These are phyloP conservation scores for Phyllosticta paracitricarpa DNA, from an alignment of 2,329 filamentous ascomycete genomes.

Conservation along the genomic window DNA sequence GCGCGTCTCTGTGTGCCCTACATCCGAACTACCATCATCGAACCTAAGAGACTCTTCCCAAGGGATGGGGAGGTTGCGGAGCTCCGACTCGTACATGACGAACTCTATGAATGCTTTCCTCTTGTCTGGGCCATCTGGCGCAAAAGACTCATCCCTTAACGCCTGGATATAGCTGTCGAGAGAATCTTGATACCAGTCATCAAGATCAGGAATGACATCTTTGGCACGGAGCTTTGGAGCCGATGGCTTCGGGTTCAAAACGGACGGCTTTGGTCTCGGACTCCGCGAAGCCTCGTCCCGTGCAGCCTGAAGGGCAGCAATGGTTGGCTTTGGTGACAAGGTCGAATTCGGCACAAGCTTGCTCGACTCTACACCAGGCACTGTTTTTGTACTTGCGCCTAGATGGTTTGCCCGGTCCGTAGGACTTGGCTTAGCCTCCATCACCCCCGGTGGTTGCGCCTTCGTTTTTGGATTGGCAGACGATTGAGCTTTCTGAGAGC, in stretches of 20 bases:
- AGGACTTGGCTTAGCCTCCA: neutral
- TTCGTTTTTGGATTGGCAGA: neutral
- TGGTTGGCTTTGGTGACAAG: neutral
- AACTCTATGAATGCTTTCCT: constrained; percentile 45
- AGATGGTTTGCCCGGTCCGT: neutral
- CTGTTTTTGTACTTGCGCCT: neutral
- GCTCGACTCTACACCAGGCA: neutral
- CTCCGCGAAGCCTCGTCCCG: neutral
- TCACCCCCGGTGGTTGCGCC: neutral
- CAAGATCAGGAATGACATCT: constrained; percentile 41
- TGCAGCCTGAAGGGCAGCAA: neutral
- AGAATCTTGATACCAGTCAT: constrained; percentile 48
- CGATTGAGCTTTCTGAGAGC: neutral
- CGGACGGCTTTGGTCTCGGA: neutral
- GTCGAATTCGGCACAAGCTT: neutral
- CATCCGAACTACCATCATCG: neutral
- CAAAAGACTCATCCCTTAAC: constrained; percentile 42
- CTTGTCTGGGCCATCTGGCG: constrained; percentile 40
- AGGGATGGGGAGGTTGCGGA: constrained; percentile 27
- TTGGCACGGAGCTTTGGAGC: constrained; percentile 12
- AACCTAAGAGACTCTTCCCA: neutral
- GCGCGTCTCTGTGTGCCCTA: neutral
- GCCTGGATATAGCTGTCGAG: constrained; percentile 45
- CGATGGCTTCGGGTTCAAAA: neutral
- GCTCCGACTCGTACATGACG: constrained; percentile 23